These are phyloP conservation scores for Verticillium tricorpus DNA, from an alignment of 2,329 filamentous ascomycete genomes.

Conservation along the genomic window DNA sequence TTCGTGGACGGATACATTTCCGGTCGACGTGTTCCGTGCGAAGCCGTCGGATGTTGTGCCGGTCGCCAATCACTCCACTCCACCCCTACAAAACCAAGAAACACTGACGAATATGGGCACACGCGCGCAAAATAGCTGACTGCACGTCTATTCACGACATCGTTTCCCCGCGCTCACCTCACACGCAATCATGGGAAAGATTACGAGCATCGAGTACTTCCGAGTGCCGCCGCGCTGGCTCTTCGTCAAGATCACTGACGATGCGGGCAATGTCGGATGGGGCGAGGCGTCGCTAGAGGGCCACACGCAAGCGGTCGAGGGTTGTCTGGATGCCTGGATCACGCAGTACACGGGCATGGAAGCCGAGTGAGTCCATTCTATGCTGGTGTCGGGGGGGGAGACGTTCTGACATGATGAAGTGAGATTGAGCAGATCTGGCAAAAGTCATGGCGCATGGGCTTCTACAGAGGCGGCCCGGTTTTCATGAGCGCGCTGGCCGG, in stretches of 20 bases:
- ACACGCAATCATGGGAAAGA: slow-evolving; percentile 52
- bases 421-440: slow-evolving; percentile 83
- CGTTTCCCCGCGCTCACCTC: slow-evolving; percentile 32
- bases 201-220: slow-evolving; percentile 67
- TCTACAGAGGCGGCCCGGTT: slow-evolving; percentile 74
- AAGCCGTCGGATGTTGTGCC: neutral
- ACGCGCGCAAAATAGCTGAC: neutral
- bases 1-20: slow-evolving; percentile 1
- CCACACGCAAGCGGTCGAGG: slow-evolving; percentile 69
- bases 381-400: too few species aligned
- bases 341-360: slow-evolving; percentile 61
- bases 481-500: slow-evolving; percentile 77
- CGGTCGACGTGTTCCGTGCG: neutral
- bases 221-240: slow-evolving; percentile 71
- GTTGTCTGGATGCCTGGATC: slow-evolving; percentile 63
- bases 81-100: neutral
- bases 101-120: neutral
- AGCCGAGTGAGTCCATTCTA: slow-evolving; percentile 53
- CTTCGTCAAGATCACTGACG: slow-evolving; percentile 72
- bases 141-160: neutral
- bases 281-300: slow-evolving; percentile 72
- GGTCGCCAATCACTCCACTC: neutral
- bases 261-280: slow-evolving; percentile 62
- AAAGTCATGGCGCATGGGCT: slow-evolving; percentile 63
- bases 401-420: slow-evolving; percentile 28